These are phyloP conservation scores for Candida labiduridarum DNA, from an alignment of 1,139 yeast genomes.

Conservation along the genomic window DNA sequence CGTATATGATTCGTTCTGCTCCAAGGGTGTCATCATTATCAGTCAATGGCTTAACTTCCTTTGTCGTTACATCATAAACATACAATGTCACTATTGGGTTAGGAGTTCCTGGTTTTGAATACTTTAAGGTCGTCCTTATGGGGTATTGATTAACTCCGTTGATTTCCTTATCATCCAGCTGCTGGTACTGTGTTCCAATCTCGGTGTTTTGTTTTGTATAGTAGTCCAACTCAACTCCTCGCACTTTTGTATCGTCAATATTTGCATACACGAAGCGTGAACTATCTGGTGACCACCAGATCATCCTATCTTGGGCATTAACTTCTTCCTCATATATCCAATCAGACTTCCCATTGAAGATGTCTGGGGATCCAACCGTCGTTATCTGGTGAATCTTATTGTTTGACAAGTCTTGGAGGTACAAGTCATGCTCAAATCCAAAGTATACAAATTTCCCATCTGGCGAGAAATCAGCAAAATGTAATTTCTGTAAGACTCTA, in stretches of 20 bases:
- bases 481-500: conserved; percentile 29
- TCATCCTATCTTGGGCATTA: conserved; percentile 57
- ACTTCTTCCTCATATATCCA: conserved; percentile 74
- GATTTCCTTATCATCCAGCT: conserved; percentile 17
- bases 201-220: conserved; percentile 48
- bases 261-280: conserved; percentile 62
- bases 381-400: conserved; percentile 40
- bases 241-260: conserved; percentile 74
- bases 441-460: conserved; percentile 37
- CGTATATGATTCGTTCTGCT: conserved; percentile 63
- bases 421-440: conserved; percentile 41
- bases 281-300: conserved; percentile 91
- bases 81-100: conserved; percentile 63
- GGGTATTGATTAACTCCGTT: conserved; percentile 57
- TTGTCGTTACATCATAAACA: conserved; percentile 40
- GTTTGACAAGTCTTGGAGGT: conserved; percentile 38
- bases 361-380: conserved; percentile 49
- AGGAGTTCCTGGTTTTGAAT: conserved; percentile 85
- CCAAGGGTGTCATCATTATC: conserved; percentile 36
- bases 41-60: conserved; percentile 21
- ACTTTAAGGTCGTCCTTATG: conserved; percentile 52
- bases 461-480: conserved; percentile 48
- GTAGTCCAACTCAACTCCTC: conserved; percentile 62
- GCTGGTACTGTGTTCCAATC: conserved; percentile 28
- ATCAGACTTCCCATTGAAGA: conserved; percentile 60